Conservation (phyloP, 805 yeast genomes). For the Wickerhamiella dianesei region DNA sequence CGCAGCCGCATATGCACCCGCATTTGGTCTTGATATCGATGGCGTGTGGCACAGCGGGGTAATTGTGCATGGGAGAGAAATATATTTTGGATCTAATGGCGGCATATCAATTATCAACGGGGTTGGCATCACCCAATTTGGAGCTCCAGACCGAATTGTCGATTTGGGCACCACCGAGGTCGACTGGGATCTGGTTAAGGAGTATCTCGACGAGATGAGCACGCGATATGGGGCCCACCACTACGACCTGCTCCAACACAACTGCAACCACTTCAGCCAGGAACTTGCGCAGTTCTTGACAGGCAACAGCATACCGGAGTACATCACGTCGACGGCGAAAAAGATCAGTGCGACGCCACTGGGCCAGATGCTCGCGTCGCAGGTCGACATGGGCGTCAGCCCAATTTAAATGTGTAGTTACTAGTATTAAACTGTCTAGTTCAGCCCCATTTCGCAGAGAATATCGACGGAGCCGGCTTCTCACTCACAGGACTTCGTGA, state of each 20-base stretch:
- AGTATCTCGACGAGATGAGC: constrained; percentile 38
- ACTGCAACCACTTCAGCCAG: constrained; percentile 56
- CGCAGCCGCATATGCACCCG: constrained; percentile 30
- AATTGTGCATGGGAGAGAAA: constrained; percentile 43
- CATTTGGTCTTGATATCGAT: constrained; percentile 40
- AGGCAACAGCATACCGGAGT: constrained; percentile 40
- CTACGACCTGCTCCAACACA: constrained; percentile 48
- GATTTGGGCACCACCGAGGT: constrained; percentile 42
- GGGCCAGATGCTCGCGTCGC: constrained; percentile 35
- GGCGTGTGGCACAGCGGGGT: constrained; percentile 56
- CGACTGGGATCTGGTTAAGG: constrained; percentile 39
- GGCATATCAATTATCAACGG: constrained; percentile 28
- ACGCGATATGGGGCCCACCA: constrained; percentile 32
- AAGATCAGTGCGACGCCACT: constrained; percentile 38
- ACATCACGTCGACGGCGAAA: constrained; percentile 40
- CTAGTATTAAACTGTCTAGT: neutral
- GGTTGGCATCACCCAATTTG: constrained; percentile 49
- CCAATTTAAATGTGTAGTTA: no score
- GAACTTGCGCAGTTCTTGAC: constrained; percentile 44
- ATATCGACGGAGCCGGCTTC: constrained; percentile 5
- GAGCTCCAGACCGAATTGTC: constrained; percentile 39
- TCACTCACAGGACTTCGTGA: constrained; percentile 20
- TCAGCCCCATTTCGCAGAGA: constrained; percentile 14
- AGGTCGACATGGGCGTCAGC: constrained; percentile 18
- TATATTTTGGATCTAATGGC: constrained; percentile 45